phyloP scores from a whole-genome alignment of 1,284 basidiomycete genomes.

The Tilletia setariae region DNA sequence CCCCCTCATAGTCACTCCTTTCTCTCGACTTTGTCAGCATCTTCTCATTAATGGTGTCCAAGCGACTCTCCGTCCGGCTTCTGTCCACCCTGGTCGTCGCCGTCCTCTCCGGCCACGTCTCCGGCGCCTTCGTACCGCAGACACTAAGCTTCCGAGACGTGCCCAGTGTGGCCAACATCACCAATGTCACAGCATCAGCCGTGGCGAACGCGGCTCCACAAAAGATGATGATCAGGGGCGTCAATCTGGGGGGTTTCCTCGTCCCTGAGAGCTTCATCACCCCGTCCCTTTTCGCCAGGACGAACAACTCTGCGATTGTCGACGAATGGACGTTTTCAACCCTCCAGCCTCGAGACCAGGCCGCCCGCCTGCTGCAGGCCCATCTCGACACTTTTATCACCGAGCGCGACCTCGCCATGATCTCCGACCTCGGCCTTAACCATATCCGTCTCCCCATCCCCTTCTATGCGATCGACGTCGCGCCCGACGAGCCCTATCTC shows the following conservation, averaged over 20 bases:
- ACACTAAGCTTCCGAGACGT: no score
- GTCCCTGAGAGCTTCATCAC: slow-evolving; percentile 75
- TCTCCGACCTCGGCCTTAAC: slow-evolving; percentile 4
- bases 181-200: not conserved
- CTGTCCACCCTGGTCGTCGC: not conserved
- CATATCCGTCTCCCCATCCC: slow-evolving; percentile 27
- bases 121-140: no score
- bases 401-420: slow-evolving; percentile 13
- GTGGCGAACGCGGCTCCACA: not conserved
- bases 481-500: not conserved
- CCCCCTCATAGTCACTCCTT: no score
- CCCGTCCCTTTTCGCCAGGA: slow-evolving; percentile 66
- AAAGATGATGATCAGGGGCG: slow-evolving; percentile 15
- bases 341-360: not conserved
- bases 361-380: not conserved
- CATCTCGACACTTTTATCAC: slow-evolving; percentile 15
- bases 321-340: slow-evolving; percentile 9
- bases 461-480: slow-evolving; percentile 3
- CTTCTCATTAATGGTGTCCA: no score
- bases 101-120: no score
- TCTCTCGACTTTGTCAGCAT: no score
- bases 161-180: no score
- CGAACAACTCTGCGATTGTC: not conserved
- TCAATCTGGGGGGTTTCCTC: slow-evolving; percentile 73
- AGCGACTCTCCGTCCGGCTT: not conserved